Evolutionary conservation across 2,329 filamentous ascomycete species (phyloP).

Genomic region (Exophiala sp.): DNA sequence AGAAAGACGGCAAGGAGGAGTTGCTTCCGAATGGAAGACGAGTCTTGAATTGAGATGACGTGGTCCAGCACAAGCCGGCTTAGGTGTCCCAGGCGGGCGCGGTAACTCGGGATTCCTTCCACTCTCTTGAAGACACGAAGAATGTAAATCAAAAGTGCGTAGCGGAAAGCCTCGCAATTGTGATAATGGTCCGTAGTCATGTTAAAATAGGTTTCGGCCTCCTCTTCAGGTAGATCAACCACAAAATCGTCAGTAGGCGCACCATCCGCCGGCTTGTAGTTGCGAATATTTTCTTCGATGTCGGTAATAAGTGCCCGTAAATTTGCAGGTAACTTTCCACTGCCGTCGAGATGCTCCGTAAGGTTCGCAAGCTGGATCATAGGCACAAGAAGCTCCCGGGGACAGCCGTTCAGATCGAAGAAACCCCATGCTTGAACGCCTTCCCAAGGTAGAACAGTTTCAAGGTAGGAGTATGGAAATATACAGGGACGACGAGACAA

Average conservation of each 20-base stretch:
- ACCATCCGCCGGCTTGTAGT: not conserved
- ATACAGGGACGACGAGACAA: not conserved
- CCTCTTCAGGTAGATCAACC: not conserved
- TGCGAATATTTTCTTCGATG: not conserved
- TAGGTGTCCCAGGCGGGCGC: not conserved
- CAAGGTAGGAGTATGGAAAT: not conserved
- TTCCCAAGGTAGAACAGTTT: slow-evolving; percentile 1
- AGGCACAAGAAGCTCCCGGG: not conserved
- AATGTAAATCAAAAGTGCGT: not conserved
- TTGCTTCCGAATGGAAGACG: not conserved
- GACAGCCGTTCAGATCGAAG: not conserved
- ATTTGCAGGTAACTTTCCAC: not conserved
- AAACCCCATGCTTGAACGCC: not conserved
- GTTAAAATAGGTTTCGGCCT: not conserved
- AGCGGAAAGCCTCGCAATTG: not conserved
- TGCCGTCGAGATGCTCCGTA: not conserved
- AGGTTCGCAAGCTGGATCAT: slow-evolving; percentile 1
- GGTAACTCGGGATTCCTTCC: not conserved
- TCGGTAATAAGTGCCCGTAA: not conserved
- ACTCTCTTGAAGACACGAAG: not conserved
- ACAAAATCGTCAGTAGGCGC: not conserved
- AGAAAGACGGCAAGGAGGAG: not conserved
- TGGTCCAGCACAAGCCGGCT: not conserved
- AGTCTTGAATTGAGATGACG: not conserved
- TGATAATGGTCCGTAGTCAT: not conserved